Percentiles rank a stretch among this genome's conserved stretches.
phyloP scores from a whole-genome alignment of 2,329 filamentous ascomycete genomes.

The Pseudonectria buxi region DNA sequence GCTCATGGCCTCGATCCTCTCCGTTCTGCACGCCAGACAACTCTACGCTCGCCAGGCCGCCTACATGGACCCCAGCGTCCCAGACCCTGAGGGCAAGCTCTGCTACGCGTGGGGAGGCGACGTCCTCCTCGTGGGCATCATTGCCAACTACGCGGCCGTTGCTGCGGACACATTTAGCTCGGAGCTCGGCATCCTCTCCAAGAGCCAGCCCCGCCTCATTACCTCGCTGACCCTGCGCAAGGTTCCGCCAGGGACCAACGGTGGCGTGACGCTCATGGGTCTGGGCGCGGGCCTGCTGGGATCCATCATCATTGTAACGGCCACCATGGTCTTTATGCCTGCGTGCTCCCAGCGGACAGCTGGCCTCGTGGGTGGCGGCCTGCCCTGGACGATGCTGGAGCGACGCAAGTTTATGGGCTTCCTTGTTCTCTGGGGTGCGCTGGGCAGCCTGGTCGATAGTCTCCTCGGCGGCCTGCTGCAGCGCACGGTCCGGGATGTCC shows the following conservation, averaged over 20 bases:
- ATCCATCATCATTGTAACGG: constrained; percentile 61
- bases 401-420: constrained; percentile 44
- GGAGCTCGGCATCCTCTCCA: constrained; percentile 86
- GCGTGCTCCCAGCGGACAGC: constrained; percentile 49
- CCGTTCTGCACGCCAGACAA: constrained; percentile 54
- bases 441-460: constrained; percentile 82
- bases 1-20: constrained; percentile 62
- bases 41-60: constrained; percentile 41
- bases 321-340: constrained; percentile 61
- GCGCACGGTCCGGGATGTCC: constrained; percentile 75
- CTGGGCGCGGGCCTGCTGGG: constrained; percentile 68
- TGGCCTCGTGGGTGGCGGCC: constrained; percentile 34
- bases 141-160: constrained; percentile 84
- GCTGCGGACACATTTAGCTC: constrained; percentile 92
- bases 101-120: constrained; percentile 58
- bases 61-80: constrained; percentile 26
- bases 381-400: constrained; percentile 42
- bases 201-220: constrained; percentile 70
- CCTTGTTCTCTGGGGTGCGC: constrained; percentile 64
- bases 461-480: constrained; percentile 80
- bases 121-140: constrained; percentile 57
- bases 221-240: constrained; percentile 68
- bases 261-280: constrained; percentile 74
- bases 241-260: constrained; percentile 89
- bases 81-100: constrained; percentile 33